These are phyloP conservation scores for Cercophora newfieldiana DNA, from an alignment of 495 filamentous ascomycete genomes.

Conservation along the genomic window DNA sequence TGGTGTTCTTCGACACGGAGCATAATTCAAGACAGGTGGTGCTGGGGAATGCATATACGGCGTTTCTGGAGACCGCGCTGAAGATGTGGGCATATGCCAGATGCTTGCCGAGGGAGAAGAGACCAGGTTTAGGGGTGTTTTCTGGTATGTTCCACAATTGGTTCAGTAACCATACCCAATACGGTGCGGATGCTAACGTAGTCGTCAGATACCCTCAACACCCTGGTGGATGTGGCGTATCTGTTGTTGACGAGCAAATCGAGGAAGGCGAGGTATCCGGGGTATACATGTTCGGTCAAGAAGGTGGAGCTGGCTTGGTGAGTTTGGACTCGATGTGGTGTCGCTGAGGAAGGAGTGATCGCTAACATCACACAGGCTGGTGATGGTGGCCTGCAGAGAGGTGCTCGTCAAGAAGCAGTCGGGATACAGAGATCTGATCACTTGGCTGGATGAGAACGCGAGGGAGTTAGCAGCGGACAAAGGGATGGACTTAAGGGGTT, in stretches of 20 bases:
- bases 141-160: slow-evolving; percentile 48
- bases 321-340: slow-evolving; percentile 24
- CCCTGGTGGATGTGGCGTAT: slow-evolving; percentile 64
- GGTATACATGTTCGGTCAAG: slow-evolving; percentile 60
- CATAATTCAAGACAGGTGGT: slow-evolving; percentile 73
- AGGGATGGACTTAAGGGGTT: slow-evolving; percentile 17
- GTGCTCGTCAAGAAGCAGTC: slow-evolving; percentile 70
- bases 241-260: slow-evolving; percentile 62
- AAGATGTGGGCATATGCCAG: slow-evolving; percentile 81
- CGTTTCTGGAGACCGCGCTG: slow-evolving; percentile 73
- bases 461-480: slow-evolving; percentile 26
- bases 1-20: slow-evolving; percentile 84
- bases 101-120: slow-evolving; percentile 55
- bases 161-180: not conserved
- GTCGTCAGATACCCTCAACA: slow-evolving; percentile 62
- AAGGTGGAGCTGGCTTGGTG: slow-evolving; percentile 69
- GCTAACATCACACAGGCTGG: slow-evolving; percentile 49
- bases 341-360: not conserved
- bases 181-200: not conserved
- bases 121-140: slow-evolving; percentile 56
- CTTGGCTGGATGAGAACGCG: slow-evolving; percentile 59
- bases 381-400: slow-evolving; percentile 62
- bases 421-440: slow-evolving; percentile 57
- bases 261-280: slow-evolving; percentile 46
- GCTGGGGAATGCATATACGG: slow-evolving; percentile 69